These are phyloP conservation scores for Inonotus obliquus DNA, from an alignment of 1,284 basidiomycete genomes.

Conservation along the genomic window DNA sequence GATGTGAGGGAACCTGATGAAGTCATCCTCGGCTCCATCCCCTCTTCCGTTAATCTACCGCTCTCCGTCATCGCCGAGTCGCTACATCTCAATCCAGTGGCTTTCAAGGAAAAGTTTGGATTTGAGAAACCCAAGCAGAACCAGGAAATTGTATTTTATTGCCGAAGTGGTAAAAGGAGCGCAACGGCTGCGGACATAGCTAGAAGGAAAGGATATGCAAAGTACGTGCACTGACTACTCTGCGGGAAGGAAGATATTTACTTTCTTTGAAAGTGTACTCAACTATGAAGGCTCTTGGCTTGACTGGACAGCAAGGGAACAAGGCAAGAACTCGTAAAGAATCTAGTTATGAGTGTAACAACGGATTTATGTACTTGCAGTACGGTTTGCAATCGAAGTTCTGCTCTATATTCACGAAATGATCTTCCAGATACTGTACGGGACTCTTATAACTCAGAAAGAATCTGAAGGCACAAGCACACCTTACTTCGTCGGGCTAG, in stretches of 20 bases:
- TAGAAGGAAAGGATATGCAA: conserved; percentile 78
- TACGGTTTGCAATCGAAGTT: background rate
- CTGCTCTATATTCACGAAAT: background rate
- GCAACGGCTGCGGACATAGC: conserved; percentile 83
- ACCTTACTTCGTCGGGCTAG: too few relatives aligned
- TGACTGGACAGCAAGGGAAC: conserved; percentile 79
- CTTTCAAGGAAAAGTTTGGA: conserved; percentile 70
- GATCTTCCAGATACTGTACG: too few relatives aligned
- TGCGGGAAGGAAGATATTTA: background rate
- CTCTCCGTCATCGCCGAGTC: conserved; percentile 75
- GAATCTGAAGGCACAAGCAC: too few relatives aligned
- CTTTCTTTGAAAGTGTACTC: conserved; percentile 47
- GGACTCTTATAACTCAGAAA: too few relatives aligned
- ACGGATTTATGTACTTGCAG: background rate
- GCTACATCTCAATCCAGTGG: conserved; percentile 54
- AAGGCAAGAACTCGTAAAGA: conserved; percentile 19
- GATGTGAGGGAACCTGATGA: conserved; percentile 96
- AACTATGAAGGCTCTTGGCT: conserved; percentile 94
- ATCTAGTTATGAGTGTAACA: background rate
- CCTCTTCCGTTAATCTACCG: conserved; percentile 91
- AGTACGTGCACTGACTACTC: conserved; percentile 43
- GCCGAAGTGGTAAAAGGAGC: conserved; percentile 86
- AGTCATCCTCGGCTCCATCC: conserved; percentile 91
- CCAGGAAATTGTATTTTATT: conserved; percentile 92
- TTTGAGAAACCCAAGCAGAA: conserved; percentile 77